phyloP scores from a whole-genome alignment of 2,329 filamentous ascomycete species.

The Claviceps maximensis region DNA sequence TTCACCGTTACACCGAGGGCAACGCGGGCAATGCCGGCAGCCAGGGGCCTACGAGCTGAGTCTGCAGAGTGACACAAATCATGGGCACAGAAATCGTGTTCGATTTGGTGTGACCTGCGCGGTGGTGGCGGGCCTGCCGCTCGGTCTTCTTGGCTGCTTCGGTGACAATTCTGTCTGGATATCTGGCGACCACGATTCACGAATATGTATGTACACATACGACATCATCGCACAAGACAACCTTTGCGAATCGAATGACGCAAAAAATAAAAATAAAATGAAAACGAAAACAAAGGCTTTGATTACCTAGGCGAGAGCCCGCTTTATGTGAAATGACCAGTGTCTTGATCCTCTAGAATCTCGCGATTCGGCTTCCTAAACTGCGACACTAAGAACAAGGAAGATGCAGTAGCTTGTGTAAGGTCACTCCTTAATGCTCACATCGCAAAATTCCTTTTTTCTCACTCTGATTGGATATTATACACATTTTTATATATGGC shows the following conservation, averaged over 20 bases:
- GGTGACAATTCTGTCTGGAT: too few species aligned
- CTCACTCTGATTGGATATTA: neutral
- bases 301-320: neutral
- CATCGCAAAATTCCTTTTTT: neutral
- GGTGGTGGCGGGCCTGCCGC: neutral
- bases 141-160: neutral
- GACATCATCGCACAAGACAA: too few species aligned
- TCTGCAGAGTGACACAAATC: neutral
- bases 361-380: neutral
- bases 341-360: neutral
- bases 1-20: too few species aligned
- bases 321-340: neutral
- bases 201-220: neutral
- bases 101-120: neutral
- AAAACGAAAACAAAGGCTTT: too few species aligned
- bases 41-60: too few species aligned
- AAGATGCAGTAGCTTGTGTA: neutral
- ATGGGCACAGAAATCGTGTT: neutral
- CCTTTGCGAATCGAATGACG: too few species aligned
- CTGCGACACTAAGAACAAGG: neutral
- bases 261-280: too few species aligned
- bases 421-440: neutral
- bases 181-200: neutral
- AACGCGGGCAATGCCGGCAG: too few species aligned
- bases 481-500: slow-evolving; percentile 1